Evolutionary conservation across 2,329 filamentous ascomycete genomes (phyloP), one percentile per base, ranked within the genome.

Genomic region (Ascochyta lentis): DNA sequence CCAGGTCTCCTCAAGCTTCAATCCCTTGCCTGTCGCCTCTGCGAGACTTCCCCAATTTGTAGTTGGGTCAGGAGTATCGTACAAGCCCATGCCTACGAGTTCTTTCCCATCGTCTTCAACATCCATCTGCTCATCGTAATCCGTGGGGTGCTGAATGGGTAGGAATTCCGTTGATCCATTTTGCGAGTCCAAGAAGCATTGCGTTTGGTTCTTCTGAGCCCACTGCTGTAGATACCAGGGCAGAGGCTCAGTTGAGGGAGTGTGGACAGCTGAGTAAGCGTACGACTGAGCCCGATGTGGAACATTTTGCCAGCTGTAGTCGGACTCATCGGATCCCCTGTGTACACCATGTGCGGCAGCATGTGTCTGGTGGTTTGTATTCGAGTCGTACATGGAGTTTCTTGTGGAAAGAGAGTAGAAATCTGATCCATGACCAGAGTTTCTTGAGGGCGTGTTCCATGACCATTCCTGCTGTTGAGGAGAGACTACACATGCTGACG

Each of bases 1-100:
- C 89, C 83, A 94, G 0, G 89, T 90, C 72, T 93, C 90, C 74
- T 94, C 90, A 3, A 95, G 79, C 72, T 92, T 94, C 63, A 94
- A 78, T 0, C 90, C 90, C 73, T 91, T 91, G 54, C 90, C 89
- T 16, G 78, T 80, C 3, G 83, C 78, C 49, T 70, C 63, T 60
- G 82, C 81, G 0, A 74, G 63, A 6, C 63, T 58, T 83, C 42
- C 87, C 74, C 16, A 90, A 72, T 24, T 81, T 80, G 33, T 80
- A 72, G 75, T 86, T 81, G 76, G 84, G 51, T 87, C 88, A 0
- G 89, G 89, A 4, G 84, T 79, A 66, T 92, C 90, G 73, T 95
- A 95, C 0, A 95, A 83, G 0, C 91, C 91, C 84, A 95, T 88
- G 19, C 90, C 90, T n/a, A 92, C 83, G 1, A 94, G 81, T 56